Percentiles rank a stretch among this genome's conserved stretches.
These are phyloP conservation scores for Penicillium sp. DNA, from an alignment of 2,329 filamentous ascomycete genomes.

Conservation along the genomic window DNA sequence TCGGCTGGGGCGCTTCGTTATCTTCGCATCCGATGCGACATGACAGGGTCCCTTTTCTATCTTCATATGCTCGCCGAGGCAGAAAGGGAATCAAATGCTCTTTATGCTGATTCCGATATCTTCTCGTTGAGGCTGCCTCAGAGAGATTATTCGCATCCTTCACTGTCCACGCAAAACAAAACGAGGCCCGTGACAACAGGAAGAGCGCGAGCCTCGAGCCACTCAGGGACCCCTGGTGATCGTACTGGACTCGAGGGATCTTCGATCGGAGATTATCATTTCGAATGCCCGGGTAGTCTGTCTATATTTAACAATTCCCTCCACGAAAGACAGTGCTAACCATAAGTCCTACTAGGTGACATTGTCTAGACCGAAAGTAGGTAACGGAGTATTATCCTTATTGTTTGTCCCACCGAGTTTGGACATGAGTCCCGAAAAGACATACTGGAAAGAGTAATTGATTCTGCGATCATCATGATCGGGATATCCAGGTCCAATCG, in stretches of 20 bases:
- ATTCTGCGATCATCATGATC: not conserved
- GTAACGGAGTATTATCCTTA: constrained; percentile 2
- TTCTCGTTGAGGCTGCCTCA: not conserved
- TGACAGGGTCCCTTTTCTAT: not conserved
- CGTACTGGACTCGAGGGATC: not conserved
- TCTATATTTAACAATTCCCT: constrained; percentile 6
- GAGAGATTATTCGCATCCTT: not conserved
- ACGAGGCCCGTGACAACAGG: not conserved
- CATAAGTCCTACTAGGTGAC: not conserved
- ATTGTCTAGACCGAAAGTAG: constrained; percentile 11
- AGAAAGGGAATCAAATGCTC: not conserved
- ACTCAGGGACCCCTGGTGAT: not conserved
- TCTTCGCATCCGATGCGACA: not conserved
- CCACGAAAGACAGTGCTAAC: not conserved
- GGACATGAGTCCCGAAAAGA: not conserved
- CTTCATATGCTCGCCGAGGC: constrained; percentile 10
- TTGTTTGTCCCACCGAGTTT: not conserved
- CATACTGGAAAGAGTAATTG: no score
- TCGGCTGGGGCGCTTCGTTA: not conserved
- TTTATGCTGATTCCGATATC: not conserved
- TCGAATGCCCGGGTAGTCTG: not conserved
- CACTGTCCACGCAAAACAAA: not conserved
- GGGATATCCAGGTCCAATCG: constrained; percentile 1
- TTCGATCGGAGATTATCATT: constrained; percentile 10
- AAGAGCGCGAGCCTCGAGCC: not conserved